phyloP scores from a whole-genome alignment of 176 grass and related monocot genomes.

The Oryza glaberrima region DNA sequence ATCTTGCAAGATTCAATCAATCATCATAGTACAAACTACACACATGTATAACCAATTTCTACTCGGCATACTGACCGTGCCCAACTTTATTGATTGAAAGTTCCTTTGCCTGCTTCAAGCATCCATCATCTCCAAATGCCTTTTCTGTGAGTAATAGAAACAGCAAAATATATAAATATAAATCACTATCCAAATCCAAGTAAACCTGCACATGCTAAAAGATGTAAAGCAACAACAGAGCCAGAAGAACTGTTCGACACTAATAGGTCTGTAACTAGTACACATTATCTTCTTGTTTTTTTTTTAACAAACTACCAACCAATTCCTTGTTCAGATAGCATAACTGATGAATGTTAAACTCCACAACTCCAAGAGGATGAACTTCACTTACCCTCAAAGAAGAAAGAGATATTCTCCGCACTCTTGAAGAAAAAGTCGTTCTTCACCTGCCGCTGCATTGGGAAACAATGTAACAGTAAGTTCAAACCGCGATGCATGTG shows the following conservation, averaged over 20 bases:
- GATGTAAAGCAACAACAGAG: neutral
- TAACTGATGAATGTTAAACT: conserved; percentile 4
- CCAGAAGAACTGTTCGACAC: neutral
- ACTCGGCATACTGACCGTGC: conserved; percentile 64
- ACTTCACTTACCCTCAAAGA: conserved; percentile 81
- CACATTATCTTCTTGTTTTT: neutral
- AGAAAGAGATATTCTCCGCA: conserved; percentile 93
- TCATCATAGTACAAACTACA: neutral
- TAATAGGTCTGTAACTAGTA: neutral
- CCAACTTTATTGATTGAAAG: conserved; percentile 98
- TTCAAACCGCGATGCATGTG: neutral
- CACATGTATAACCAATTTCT: neutral
- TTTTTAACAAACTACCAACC: neutral
- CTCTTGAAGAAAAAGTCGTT: conserved; percentile 90
- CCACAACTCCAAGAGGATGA: neutral
- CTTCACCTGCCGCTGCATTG: conserved; percentile 69
- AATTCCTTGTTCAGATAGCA: neutral
- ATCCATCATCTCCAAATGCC: conserved; percentile 86
- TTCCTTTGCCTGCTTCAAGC: conserved; percentile 86
- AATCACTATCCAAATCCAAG: neutral
- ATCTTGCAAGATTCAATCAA: conserved; percentile 16
- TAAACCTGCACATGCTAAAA: neutral
- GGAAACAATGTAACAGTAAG: conserved; percentile 14
- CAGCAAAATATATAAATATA: neutral
- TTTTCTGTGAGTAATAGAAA: conserved; percentile 62